These are phyloP conservation scores for Orbilia quercus DNA, from an alignment of 2,329 filamentous ascomycete genomes.

Conservation along the genomic window DNA sequence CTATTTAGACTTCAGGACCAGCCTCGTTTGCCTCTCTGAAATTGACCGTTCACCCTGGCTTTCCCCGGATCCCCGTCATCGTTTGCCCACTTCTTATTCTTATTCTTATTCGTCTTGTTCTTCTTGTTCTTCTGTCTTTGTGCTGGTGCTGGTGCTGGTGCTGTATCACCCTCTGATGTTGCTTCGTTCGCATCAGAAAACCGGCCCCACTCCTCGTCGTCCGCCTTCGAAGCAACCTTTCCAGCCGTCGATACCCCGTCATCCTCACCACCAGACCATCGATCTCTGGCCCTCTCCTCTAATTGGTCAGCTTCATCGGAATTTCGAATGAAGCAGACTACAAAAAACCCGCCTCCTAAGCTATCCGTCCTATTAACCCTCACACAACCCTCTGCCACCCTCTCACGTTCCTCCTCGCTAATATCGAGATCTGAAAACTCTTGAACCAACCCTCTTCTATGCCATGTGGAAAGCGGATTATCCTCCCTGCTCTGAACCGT, in stretches of 20 bases:
- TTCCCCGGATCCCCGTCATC: slow-evolving; percentile 4
- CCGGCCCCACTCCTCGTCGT: slow-evolving; percentile 36
- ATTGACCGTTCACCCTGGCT: slow-evolving; percentile 20
- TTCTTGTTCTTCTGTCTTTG: too few species aligned
- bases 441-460: slow-evolving; percentile 68
- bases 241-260: background rate
- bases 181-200: slow-evolving; percentile 23
- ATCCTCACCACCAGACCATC: background rate
- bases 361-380: slow-evolving; percentile 46
- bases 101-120: background rate
- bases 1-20: slow-evolving; percentile 29
- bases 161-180: slow-evolving; percentile 1
- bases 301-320: background rate
- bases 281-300: background rate
- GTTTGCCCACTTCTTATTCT: slow-evolving; percentile 7
- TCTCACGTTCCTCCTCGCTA: slow-evolving; percentile 17
- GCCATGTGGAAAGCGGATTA: slow-evolving; percentile 83
- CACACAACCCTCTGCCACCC: slow-evolving; percentile 39
- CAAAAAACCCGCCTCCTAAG: slow-evolving; percentile 49
- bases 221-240: background rate
- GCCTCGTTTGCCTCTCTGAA: slow-evolving; percentile 34
- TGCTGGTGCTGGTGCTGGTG: too few species aligned
- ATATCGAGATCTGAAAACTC: slow-evolving; percentile 33
- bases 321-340: slow-evolving; percentile 44
- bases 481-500: slow-evolving; percentile 75